Evolutionary conservation across 2,329 filamentous ascomycete species (phyloP).

Genomic region (Harringtonia aguacate): DNA sequence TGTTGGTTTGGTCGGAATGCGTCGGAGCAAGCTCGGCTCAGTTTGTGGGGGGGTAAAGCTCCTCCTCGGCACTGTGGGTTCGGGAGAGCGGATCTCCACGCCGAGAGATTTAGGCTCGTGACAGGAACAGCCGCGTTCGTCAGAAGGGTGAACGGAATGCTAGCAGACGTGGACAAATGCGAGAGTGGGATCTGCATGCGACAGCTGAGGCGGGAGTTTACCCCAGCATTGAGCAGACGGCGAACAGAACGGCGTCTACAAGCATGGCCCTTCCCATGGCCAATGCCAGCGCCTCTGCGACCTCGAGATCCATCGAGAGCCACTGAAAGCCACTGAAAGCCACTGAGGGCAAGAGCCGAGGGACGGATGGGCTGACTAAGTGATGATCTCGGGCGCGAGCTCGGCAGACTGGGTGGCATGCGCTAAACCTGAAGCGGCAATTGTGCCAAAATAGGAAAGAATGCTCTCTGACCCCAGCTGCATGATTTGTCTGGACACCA

Average conservation of each 20-base stretch:
- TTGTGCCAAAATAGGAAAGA: constrained; percentile 13
- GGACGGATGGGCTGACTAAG: too few species aligned
- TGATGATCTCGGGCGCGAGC: constrained; percentile 3
- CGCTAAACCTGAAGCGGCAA: constrained; percentile 8
- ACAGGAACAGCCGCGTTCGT: not conserved
- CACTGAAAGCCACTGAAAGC: too few species aligned
- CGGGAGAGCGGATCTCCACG: constrained; percentile 4
- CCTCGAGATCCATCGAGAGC: too few species aligned
- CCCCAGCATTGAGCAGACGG: too few species aligned
- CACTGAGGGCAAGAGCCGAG: too few species aligned
- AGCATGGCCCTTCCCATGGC: not conserved
- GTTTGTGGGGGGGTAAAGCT: not conserved
- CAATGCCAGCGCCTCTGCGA: too few species aligned
- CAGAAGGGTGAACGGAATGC: not conserved
- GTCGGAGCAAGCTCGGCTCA: too few species aligned
- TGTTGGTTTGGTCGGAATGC: too few species aligned
- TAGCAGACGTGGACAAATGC: not conserved
- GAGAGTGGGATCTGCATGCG: too few species aligned
- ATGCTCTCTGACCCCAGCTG: not conserved
- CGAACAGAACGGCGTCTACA: too few species aligned
- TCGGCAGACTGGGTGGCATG: not conserved
- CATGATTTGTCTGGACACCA: too few species aligned
- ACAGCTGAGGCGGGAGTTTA: too few species aligned
- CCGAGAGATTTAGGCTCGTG: not conserved
- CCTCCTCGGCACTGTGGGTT: constrained; percentile 5